phyloP scores from a whole-genome alignment of 495 filamentous ascomycete genomes.

The Trichoderma asperelloides region DNA sequence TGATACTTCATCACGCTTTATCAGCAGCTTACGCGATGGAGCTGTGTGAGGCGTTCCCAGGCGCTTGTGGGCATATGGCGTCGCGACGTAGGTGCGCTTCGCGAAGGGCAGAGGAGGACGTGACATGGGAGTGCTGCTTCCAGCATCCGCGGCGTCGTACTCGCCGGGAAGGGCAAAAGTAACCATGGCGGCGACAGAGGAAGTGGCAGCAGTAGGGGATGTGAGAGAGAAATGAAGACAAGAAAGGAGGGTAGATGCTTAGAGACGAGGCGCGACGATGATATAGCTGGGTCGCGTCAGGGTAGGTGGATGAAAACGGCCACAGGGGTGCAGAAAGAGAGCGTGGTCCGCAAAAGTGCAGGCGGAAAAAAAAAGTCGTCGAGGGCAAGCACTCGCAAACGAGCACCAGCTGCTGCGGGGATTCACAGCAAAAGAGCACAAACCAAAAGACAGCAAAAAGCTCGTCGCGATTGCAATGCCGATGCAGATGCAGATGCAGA shows the following conservation, averaged over 20 bases:
- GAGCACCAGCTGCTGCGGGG: not conserved
- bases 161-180: conserved; percentile 9
- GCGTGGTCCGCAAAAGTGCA: not conserved
- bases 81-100: conserved; percentile 11
- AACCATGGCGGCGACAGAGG: conserved; percentile 2
- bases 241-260: not conserved
- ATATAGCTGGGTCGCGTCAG: not conserved
- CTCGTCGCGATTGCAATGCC: not conserved
- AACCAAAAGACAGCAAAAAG: not conserved
- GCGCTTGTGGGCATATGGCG: conserved; percentile 2
- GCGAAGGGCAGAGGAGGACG: conserved; percentile 12
- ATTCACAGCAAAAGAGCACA: not conserved
- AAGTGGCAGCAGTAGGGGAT: no score
- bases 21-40: conserved; percentile 9
- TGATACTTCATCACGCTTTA: conserved; percentile 5
- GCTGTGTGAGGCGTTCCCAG: conserved; percentile 6
- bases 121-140: conserved; percentile 3
- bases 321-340: not conserved
- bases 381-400: not conserved
- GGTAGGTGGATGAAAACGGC: not conserved
- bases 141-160: conserved; percentile 8
- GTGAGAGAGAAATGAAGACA: not conserved
- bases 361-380: not conserved
- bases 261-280: not conserved
- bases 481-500: not conserved